These are phyloP conservation scores for Phytophthora citricola DNA, from an alignment of 352 stramenopile species.

Conservation along the genomic window DNA sequence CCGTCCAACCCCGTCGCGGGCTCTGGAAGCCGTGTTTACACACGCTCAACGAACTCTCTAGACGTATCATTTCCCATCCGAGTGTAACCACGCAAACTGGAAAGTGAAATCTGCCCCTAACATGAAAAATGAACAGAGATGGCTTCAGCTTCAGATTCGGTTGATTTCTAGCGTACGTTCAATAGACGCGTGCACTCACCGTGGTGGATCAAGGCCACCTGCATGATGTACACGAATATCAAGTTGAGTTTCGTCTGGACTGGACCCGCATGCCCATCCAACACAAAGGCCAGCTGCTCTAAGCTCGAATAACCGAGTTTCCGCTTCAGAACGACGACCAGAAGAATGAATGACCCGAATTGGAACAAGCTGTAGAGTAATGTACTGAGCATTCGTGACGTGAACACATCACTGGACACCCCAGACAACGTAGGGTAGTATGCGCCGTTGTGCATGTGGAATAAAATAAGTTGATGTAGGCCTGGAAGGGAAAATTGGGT, in stretches of 20 bases:
- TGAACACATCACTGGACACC: conserved; percentile 8
- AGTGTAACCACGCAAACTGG: conserved; percentile 30
- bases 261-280: conserved; percentile 24
- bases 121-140: not conserved
- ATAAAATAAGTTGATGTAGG: conserved; percentile 19
- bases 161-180: not conserved
- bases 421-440: conserved; percentile 25
- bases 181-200: conserved; percentile 6
- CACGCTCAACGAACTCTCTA: too few species aligned
- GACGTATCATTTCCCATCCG: not conserved
- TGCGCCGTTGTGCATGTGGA: conserved; percentile 36
- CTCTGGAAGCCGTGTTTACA: too few species aligned
- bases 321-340: conserved; percentile 20
- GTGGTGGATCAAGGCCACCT: conserved; percentile 37
- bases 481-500: conserved; percentile 3
- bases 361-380: conserved; percentile 26
- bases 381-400: conserved; percentile 13
- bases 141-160: not conserved
- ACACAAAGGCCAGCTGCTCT: conserved; percentile 44
- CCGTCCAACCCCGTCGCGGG: too few species aligned
- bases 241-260: conserved; percentile 43
- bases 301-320: conserved; percentile 30
- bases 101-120: conserved; percentile 38
- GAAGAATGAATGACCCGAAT: conserved; percentile 19
- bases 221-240: conserved; percentile 45